Percentiles rank a stretch among this genome's conserved stretches.
These are phyloP conservation scores for Glonium stellatum DNA, from an alignment of 495 filamentous ascomycete species.

Conservation along the genomic window DNA sequence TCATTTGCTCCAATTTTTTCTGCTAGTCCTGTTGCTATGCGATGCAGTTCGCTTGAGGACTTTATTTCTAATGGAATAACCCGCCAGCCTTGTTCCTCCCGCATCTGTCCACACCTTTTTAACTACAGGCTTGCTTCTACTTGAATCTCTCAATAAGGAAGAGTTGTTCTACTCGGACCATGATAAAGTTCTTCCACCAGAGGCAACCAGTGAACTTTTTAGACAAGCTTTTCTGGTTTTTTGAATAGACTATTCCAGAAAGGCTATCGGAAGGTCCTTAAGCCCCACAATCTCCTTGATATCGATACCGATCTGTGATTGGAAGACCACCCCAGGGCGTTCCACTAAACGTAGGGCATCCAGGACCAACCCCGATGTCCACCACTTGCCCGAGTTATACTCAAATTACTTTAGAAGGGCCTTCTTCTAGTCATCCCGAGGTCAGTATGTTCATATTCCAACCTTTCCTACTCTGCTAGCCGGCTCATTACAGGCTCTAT, in stretches of 20 bases:
- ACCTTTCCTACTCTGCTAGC: too few relatives aligned
- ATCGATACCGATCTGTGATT: conserved; percentile 19
- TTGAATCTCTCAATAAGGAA: conserved; percentile 23
- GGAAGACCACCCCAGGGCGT: background rate
- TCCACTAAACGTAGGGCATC: conserved; percentile 9
- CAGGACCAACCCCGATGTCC: conserved; percentile 5
- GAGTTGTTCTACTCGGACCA: conserved; percentile 13
- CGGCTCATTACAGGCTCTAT: too few relatives aligned
- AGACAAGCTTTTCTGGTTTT: conserved; percentile 13
- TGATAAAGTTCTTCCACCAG: conserved; percentile 16
- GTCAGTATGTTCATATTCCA: too few relatives aligned
- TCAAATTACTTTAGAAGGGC: too few relatives aligned
- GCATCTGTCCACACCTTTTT: conserved; percentile 22
- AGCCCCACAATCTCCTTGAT: conserved; percentile 9
- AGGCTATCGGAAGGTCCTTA: conserved; percentile 18
- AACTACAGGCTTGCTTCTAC: conserved; percentile 13
- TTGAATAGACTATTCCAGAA: conserved; percentile 18
- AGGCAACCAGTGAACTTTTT: conserved; percentile 22
- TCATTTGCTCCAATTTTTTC: conserved; percentile 26
- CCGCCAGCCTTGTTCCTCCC: conserved; percentile 4
- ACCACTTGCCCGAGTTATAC: background rate
- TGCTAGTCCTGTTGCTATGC: conserved; percentile 17
- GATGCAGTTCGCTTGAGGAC: conserved; percentile 22
- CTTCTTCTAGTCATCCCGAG: too few relatives aligned
- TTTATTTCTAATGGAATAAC: conserved; percentile 20